These are phyloP conservation scores for Nannochloropsis salina DNA, from an alignment of 108 stramenopile genomes.

Conservation along the genomic window DNA sequence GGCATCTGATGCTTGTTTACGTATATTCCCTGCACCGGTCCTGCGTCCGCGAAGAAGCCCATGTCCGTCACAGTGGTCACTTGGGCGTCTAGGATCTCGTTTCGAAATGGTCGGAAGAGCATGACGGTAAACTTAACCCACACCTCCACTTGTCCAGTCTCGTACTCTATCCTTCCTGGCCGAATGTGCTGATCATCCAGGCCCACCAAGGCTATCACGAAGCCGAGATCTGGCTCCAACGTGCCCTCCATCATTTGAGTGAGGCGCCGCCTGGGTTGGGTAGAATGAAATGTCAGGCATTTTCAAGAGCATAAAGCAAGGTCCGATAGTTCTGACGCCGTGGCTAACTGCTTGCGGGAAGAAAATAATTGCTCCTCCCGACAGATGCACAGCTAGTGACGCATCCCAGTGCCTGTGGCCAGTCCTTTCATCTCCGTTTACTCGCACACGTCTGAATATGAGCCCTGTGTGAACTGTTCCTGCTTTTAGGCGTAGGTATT, in stretches of 20 bases:
- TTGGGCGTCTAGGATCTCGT: background rate
- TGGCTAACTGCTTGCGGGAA: too few relatives aligned
- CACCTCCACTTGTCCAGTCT: background rate
- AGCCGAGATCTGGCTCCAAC: conserved; percentile 1
- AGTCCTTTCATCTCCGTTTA: too few relatives aligned
- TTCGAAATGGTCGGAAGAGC: background rate
- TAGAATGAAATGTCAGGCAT: background rate
- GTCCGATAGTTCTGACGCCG: too few relatives aligned
- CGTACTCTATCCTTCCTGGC: background rate
- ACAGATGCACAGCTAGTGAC: too few relatives aligned
- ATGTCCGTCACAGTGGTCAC: background rate
- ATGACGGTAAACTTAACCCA: background rate
- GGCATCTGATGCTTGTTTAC: conserved; percentile 20
- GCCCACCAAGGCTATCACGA: background rate
- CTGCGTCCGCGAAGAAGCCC: conserved; percentile 6
- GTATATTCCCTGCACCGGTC: conserved; percentile 15
- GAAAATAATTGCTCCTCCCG: too few relatives aligned
- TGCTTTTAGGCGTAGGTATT: too few relatives aligned
- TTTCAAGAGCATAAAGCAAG: too few relatives aligned
- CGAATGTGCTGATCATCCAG: conserved; percentile 8
- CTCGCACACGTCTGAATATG: too few relatives aligned
- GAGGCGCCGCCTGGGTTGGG: background rate
- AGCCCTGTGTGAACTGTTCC: too few relatives aligned
- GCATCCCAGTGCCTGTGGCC: too few relatives aligned
- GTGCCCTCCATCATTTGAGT: conserved; percentile 10